Percentiles rank a stretch among this genome's conserved stretches.
Conservation (phyloP, 2,329 filamentous ascomycete species). For the Penicillium thymicola region DNA sequence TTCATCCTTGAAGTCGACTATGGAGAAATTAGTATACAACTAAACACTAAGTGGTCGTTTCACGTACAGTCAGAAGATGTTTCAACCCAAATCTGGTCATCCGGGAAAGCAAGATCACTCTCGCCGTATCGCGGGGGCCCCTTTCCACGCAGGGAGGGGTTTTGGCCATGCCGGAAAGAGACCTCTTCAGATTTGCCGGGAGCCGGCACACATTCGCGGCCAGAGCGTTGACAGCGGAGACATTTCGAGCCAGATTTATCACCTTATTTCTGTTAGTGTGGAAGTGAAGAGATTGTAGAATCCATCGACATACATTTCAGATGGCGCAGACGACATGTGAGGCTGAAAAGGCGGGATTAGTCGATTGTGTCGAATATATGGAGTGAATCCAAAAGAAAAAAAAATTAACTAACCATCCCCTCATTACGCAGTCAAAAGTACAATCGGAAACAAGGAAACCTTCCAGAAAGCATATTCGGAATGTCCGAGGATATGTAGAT, state of each 20-base stretch:
- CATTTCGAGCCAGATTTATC: constrained; percentile 36
- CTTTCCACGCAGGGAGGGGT: constrained; percentile 33
- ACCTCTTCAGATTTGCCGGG: constrained; percentile 35
- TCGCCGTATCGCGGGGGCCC: constrained; percentile 37
- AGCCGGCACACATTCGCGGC: constrained; percentile 34
- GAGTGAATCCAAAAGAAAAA: background rate
- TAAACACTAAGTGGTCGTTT: too few relatives aligned
- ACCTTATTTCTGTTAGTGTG: constrained; percentile 23
- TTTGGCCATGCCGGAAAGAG: constrained; percentile 39
- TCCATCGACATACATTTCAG: constrained; percentile 31
- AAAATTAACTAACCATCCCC: constrained; percentile 35
- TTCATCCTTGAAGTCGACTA: constrained; percentile 37
- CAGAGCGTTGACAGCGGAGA: constrained; percentile 36
- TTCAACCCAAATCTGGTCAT: constrained; percentile 33
- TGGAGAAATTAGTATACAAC: constrained; percentile 3
- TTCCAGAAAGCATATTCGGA: constrained; percentile 21
- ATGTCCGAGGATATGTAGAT: constrained; percentile 7
- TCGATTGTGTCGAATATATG: background rate
- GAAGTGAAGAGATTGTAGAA: background rate
- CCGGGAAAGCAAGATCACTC: constrained; percentile 33
- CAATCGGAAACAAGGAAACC: constrained; percentile 20
- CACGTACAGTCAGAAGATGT: constrained; percentile 30
- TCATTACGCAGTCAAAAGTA: constrained; percentile 34
- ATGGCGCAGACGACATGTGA: constrained; percentile 40
- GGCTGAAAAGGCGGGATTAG: constrained; percentile 23